Conservation (phyloP, 768 basidiomycete species). For the Podaxis carcinomalis region DNA sequence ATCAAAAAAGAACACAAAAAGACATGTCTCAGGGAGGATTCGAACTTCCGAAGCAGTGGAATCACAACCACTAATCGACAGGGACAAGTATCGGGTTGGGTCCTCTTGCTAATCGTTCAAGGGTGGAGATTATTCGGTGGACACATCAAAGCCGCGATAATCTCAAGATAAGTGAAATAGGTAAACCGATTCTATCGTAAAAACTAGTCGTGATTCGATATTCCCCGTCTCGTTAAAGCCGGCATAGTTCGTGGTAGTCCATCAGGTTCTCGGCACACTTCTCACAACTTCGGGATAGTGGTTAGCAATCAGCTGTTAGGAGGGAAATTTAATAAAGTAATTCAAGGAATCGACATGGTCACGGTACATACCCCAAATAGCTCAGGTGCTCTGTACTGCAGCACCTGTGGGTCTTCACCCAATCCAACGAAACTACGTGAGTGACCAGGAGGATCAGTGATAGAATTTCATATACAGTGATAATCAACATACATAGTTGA, state of each 20-base stretch:
- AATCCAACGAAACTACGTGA: conserved; percentile 69
- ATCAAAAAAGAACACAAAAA: not conserved
- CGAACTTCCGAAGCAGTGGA: conserved; percentile 16
- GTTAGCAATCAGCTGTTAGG: conserved; percentile 52
- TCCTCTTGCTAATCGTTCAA: too few species aligned
- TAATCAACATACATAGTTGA: conserved; percentile 65
- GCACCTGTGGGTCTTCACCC: conserved; percentile 77
- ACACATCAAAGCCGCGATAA: too few species aligned
- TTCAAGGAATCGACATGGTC: not conserved
- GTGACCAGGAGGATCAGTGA: not conserved
- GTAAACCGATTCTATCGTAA: not conserved
- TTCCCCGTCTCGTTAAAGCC: not conserved
- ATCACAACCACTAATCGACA: conserved; percentile 21
- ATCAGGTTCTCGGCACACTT: conserved; percentile 40
- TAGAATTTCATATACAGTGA: not conserved
- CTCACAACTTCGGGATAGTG: conserved; percentile 68
- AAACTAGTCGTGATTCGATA: not conserved
- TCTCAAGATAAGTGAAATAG: too few species aligned
- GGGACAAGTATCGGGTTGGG: not conserved
- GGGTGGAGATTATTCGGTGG: too few species aligned
- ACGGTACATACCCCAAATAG: conserved; percentile 51
- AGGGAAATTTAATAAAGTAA: not conserved
- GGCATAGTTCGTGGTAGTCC: not conserved
- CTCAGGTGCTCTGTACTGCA: conserved; percentile 67
- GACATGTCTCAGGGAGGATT: conserved; percentile 19